Base-by-base conservation (phyloP, 2,329 filamentous ascomycete genomes). In the Coleophoma cylindrospora region DNA sequence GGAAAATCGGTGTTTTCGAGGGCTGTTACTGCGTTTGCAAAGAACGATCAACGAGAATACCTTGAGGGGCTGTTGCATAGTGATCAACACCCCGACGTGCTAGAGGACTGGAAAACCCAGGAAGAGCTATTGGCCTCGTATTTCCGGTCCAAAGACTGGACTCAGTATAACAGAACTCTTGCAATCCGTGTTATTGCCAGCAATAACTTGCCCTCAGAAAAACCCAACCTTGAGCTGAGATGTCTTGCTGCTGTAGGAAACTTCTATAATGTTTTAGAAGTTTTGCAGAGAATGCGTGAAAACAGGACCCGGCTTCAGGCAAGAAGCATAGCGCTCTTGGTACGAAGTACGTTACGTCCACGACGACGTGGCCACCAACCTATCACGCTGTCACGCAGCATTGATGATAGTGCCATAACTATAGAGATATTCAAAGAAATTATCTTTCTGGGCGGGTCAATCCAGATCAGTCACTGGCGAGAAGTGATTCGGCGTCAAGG, bases 41-140 rank as follows among this genome's bases (percentile, higher is more conserved):
- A 67, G 17, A 72, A 77, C 34, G 73, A 76, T 32, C 75, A 85
- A 72, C 37, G 47, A 33, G 53, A 59, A 21, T 50, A 57, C 34
- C 52, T 66, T 11, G 49, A 62, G 38, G 57, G 58, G 14, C 54
- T 66, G 13, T 43, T 66, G 22, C 69, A 72, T 37, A 83, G 75
- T 55, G 83, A 87, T 61, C 77, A 84, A 51, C 83, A 87, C 66
- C 82, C 82, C 2, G 82, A 86, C 53, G 72, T 76, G 8, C 75
- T 84, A 45, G 81, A 83, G 56, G 76, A 87, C 59, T 55, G 53
- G 5, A 55, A 68, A 5, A 66, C 79, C 11, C 83, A 86, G 59
- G 74, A 79, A 53, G 66, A 68, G 3, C 66, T 86, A 4, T 68
- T 87, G 2, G 56, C 68, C 4, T 70, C 70, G 12, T 81, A 79